Base-by-base conservation (phyloP, 495 filamentous ascomycete genomes). In the Recurvomyces mirabilis region DNA sequence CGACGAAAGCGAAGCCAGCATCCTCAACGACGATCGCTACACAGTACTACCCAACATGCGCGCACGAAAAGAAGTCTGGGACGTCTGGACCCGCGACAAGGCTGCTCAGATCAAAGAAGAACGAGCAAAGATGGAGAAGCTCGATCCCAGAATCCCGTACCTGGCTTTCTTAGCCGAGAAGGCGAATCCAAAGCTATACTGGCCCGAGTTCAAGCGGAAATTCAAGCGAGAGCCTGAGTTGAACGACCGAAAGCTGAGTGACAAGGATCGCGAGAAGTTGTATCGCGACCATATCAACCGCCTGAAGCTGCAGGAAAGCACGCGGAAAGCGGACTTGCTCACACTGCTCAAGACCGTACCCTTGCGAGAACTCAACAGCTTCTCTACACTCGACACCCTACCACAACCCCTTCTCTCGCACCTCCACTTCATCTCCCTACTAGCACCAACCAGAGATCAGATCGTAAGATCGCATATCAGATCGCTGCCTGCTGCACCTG, bases 131-230 rank as follows among this genome's bases (percentile, higher is more conserved):
- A 74, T 85, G 50, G 82, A 83, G 57, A 89, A 87, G 66, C 74
- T 77, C 41, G 87, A 98, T 52, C 93, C 91, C 6, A 69, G 74
- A 18, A 84, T 94, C 46, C 76, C 82, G 20, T 98, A 87, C 60
- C 63, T 95, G 47, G 75, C 73, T 0, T 87, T 98, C 51, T 67
- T 98, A 17, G 76, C 87, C 44, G 76, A 81, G 47, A 68, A 81
- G 43, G 87, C 86, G 1, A 89, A 79, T 0, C 80, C 83, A 1
- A 95, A 94, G 64, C 67, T 96, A 10, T 98, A 93, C 62, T 98
- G 91, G 91, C 78, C 84, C 0, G 91, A 98, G 58, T 98, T 98
- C 60, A 84, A 84, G 50, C 72, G 89, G 23, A 96, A 94, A 56
- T 91, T 79, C 53, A 81, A 79, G 47, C 87, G 81, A 47, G 86